phyloP scores from a whole-genome alignment of 2,329 filamentous ascomycete genomes.

The Penicillium hordei region DNA sequence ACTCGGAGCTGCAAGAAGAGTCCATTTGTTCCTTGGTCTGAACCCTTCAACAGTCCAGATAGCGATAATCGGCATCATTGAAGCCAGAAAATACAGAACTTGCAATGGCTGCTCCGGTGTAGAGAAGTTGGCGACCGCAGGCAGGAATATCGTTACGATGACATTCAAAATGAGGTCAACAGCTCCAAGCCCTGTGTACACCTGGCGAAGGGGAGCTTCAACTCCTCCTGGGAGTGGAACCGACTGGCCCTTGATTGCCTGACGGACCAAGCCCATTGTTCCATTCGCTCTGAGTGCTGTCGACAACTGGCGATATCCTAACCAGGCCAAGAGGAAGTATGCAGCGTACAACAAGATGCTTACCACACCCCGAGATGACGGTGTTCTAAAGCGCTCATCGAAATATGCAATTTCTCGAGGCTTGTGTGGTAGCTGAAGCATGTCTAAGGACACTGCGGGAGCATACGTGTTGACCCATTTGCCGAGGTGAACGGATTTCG shows the following conservation, averaged over 20 bases:
- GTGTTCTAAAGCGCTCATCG: slow-evolving; percentile 10
- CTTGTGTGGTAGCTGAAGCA: slow-evolving; percentile 9
- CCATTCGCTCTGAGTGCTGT: slow-evolving; percentile 11
- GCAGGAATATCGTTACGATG: slow-evolving; percentile 13
- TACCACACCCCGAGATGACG: slow-evolving; percentile 2
- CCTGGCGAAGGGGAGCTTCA: slow-evolving; percentile 3
- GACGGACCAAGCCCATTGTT: slow-evolving; percentile 5
- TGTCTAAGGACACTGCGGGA: slow-evolving; percentile 11
- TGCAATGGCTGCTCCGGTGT: slow-evolving; percentile 13
- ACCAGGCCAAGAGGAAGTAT: slow-evolving; percentile 8
- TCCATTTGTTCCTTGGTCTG: slow-evolving; percentile 17
- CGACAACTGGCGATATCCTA: slow-evolving; percentile 9
- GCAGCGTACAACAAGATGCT: slow-evolving; percentile 1
- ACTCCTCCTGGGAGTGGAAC: background rate
- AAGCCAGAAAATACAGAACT: slow-evolving; percentile 15
- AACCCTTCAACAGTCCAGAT: slow-evolving; percentile 19
- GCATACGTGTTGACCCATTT: slow-evolving; percentile 8
- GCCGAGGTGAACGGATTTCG: background rate
- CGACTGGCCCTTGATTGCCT: background rate
- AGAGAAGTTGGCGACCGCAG: slow-evolving; percentile 3
- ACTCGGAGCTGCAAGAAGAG: slow-evolving; percentile 12
- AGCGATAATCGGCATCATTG: slow-evolving; percentile 13
- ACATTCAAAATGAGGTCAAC: slow-evolving; percentile 10
- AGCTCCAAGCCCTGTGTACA: slow-evolving; percentile 8
- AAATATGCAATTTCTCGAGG: slow-evolving; percentile 8